A percentile compares a stretch with the other conserved stretches of the same genome.
phyloP scores from a whole-genome alignment of 768 basidiomycete species.

The Cystofilobasidium macerans region DNA sequence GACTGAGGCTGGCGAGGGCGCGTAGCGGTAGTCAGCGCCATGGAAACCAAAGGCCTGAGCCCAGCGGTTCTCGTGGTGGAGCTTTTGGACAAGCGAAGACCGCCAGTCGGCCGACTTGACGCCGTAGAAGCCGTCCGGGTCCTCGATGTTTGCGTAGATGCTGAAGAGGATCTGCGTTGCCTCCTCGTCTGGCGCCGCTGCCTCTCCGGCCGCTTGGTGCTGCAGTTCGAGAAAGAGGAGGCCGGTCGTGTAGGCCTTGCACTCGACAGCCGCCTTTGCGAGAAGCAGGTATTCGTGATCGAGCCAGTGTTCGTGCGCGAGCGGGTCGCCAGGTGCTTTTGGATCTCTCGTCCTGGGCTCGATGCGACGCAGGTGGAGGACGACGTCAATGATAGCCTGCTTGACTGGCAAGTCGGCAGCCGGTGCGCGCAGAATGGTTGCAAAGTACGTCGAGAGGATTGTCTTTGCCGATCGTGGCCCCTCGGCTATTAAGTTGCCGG shows the following conservation, averaged over 20 bases:
- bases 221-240: slow-evolving; percentile 66
- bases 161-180: slow-evolving; percentile 58
- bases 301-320: slow-evolving; percentile 53
- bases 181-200: background rate
- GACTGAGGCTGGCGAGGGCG: slow-evolving; percentile 45
- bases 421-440: slow-evolving; percentile 43
- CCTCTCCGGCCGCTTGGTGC: background rate
- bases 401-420: slow-evolving; percentile 29
- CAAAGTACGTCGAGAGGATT: slow-evolving; percentile 49
- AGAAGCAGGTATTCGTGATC: slow-evolving; percentile 61
- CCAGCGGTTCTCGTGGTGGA: slow-evolving; percentile 90
- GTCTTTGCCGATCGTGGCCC: background rate
- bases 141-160: slow-evolving; percentile 89
- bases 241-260: slow-evolving; percentile 78
- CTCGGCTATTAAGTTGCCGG: background rate
- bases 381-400: slow-evolving; percentile 56
- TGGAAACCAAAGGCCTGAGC: slow-evolving; percentile 81
- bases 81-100: slow-evolving; percentile 66
- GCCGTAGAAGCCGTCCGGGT: slow-evolving; percentile 96
- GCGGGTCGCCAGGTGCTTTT: slow-evolving; percentile 29
- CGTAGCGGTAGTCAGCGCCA: slow-evolving; percentile 58
- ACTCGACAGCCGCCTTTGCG: slow-evolving; percentile 59
- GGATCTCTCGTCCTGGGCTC: background rate
- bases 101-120: slow-evolving; percentile 66
- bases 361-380: slow-evolving; percentile 71